Conservation (phyloP, 176 grass and related monocot genomes). For the Saccharum spontaneum region DNA sequence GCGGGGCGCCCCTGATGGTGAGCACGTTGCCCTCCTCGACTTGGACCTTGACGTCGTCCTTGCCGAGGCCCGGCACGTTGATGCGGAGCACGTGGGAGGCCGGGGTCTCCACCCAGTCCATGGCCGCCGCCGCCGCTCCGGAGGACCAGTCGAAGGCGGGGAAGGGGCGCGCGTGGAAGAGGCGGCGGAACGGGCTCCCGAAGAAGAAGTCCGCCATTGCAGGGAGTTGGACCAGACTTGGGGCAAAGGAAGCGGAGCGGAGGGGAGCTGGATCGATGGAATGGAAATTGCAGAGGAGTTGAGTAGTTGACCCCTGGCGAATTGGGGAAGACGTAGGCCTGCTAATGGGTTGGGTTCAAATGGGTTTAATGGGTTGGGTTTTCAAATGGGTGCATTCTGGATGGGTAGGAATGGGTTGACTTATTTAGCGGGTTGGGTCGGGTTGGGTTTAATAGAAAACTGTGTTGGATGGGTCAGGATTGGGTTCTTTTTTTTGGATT, state of each 20-base stretch:
- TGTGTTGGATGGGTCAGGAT: no score
- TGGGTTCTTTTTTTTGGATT: no score
- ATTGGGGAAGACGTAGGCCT: background rate
- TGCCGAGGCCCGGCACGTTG: constrained; percentile 73
- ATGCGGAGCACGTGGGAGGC: constrained; percentile 61
- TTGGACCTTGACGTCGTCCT: constrained; percentile 79
- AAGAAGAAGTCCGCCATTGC: constrained; percentile 63
- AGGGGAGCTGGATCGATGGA: background rate
- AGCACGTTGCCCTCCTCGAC: constrained; percentile 81
- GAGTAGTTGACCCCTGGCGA: background rate
- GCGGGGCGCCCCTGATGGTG: constrained; percentile 41
- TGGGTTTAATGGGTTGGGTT: no score
- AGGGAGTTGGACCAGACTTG: no score
- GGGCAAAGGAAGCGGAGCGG: background rate
- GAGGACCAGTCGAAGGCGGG: constrained; percentile 35
- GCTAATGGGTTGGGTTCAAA: no score
- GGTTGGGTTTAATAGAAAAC: no score
- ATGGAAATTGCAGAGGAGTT: background rate
- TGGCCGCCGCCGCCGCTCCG: constrained; percentile 28
- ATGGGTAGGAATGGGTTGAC: no score
- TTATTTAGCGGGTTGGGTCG: no score
- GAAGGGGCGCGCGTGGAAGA: constrained; percentile 52
- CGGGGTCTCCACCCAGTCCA: constrained; percentile 92
- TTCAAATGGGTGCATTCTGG: no score
- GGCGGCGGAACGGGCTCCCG: constrained; percentile 55